Conservation (phyloP, 768 basidiomycete species). For the Leccinum broughii region DNA sequence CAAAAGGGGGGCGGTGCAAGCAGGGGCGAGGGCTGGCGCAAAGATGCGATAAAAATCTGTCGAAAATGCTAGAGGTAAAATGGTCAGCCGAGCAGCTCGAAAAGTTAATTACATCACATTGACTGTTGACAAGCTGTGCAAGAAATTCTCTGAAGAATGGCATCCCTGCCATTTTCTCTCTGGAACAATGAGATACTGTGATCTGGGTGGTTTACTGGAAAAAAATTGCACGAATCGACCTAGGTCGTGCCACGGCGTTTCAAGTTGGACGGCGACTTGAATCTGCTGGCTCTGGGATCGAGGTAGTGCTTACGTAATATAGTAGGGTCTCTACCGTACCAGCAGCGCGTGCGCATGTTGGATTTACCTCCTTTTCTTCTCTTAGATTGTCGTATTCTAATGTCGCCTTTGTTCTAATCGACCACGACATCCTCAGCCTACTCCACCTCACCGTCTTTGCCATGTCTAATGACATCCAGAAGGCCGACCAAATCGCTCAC, state of each 20-base stretch:
- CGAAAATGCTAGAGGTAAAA: neutral
- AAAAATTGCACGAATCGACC: slow-evolving; percentile 12
- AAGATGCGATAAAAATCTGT: neutral
- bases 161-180: neutral
- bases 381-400: slow-evolving; percentile 32
- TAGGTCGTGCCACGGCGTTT: neutral
- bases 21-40: neutral
- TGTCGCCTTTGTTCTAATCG: slow-evolving; percentile 31
- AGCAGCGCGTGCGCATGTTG: slow-evolving; percentile 22
- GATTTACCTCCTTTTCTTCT: slow-evolving; percentile 21
- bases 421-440: slow-evolving; percentile 8
- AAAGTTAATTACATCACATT: neutral
- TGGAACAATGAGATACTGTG: neutral
- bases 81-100: neutral
- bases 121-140: neutral
- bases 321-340: slow-evolving; percentile 18
- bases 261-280: slow-evolving; percentile 5
- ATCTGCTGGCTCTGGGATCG: slow-evolving; percentile 13
- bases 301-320: slow-evolving; percentile 28
- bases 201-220: neutral
- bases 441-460: slow-evolving; percentile 25
- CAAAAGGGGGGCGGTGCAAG: neutral
- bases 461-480: slow-evolving; percentile 57
- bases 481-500: slow-evolving; percentile 85
- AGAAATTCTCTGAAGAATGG: neutral